A percentile compares a stretch with the other conserved stretches of the same genome.
Evolutionary conservation across 805 yeast genomes (phyloP).

Genomic region (Wickerhamiella galacta): DNA sequence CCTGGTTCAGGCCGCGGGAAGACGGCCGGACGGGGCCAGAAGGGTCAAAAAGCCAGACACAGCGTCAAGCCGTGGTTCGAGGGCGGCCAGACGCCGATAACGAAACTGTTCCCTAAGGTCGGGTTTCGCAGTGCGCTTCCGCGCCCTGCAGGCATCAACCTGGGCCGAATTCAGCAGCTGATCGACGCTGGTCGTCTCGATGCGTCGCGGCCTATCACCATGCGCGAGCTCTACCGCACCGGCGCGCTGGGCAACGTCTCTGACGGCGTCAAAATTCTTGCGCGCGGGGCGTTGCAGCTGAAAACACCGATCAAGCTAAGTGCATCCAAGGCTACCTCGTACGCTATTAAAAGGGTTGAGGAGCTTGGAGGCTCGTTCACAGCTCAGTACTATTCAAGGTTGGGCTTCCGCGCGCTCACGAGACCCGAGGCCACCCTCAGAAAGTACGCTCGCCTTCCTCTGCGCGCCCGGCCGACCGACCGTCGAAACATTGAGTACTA

Average conservation of each 20-base stretch:
- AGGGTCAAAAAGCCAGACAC: slow-evolving; percentile 95
- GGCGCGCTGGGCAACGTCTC: slow-evolving; percentile 59
- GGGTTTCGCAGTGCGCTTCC: slow-evolving; percentile 43
- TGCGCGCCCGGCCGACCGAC: slow-evolving; percentile 71
- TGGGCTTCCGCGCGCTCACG: slow-evolving; percentile 60
- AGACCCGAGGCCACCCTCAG: slow-evolving; percentile 52
- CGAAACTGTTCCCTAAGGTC: slow-evolving; percentile 67
- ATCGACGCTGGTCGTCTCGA: slow-evolving; percentile 49
- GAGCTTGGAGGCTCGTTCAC: slow-evolving; percentile 55
- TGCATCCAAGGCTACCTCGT: slow-evolving; percentile 62
- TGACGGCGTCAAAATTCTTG: slow-evolving; percentile 73
- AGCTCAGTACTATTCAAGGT: slow-evolving; percentile 49
- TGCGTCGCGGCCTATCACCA: slow-evolving; percentile 37
- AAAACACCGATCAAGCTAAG: slow-evolving; percentile 54
- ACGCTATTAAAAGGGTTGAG: slow-evolving; percentile 62
- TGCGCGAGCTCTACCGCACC: slow-evolving; percentile 56
- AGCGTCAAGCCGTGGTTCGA: slow-evolving; percentile 86
- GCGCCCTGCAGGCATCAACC: slow-evolving; percentile 35
- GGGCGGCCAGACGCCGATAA: slow-evolving; percentile 96
- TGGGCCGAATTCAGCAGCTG: slow-evolving; percentile 54
- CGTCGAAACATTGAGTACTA: slow-evolving; percentile 69
- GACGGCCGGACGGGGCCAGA: slow-evolving; percentile 93
- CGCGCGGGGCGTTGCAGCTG: slow-evolving; percentile 33
- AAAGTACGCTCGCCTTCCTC: slow-evolving; percentile 65
- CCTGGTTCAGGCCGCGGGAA: slow-evolving; percentile 79